Evolutionary conservation across 306 rosid species (phyloP), one percentile per base, ranked within the genome.

Genomic region (Pyrus betulifolia): DNA sequence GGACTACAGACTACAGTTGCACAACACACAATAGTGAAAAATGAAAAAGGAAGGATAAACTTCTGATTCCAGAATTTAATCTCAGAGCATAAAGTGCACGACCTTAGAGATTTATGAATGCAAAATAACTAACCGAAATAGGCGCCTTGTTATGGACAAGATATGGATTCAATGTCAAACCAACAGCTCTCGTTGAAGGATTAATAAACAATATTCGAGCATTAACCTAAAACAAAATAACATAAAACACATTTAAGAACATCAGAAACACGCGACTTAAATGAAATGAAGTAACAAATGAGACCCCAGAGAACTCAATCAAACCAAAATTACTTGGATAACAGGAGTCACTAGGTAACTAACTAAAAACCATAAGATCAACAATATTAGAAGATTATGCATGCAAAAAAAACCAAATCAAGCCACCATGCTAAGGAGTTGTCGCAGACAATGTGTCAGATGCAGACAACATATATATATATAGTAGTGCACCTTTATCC

Each of bases 131-230:
- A 85, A 92, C 98, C 52, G 79, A 83, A 79, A 93, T 90, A 76
- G 96, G 92, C 59, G 92, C 82, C 85, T 74, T 92, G 88, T 91
- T 87, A 74, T 79, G 91, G 86, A 95, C 85, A 74, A 95, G 97
- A 88, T 92, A 89, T 19, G 92, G 91, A 89, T 89, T 92, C 82
- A 95, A 75, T 22, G 99, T 95, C 97, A 95, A 88, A 66, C 99
- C 99, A 82, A 95, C 87, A 69, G 97, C 96, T 87, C 96, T 92
- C 45, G 88, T 89, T 70, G 91, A 88, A 42, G 99, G 98, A 85
- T 95, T 97, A 80, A 95, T 82, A 82, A 95, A 95, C 77, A 95
- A 77, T 83, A 95, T 87, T 80, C 97, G 93, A 71, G 96, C 92
- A 86, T 84, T 79, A 80, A 89, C 91, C 98, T 95, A 74, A 22